Evolutionary conservation across 1,284 basidiomycete species (phyloP), one percentile per base, ranked within the genome.

Genomic region (Malassezia cuniculi): DNA sequence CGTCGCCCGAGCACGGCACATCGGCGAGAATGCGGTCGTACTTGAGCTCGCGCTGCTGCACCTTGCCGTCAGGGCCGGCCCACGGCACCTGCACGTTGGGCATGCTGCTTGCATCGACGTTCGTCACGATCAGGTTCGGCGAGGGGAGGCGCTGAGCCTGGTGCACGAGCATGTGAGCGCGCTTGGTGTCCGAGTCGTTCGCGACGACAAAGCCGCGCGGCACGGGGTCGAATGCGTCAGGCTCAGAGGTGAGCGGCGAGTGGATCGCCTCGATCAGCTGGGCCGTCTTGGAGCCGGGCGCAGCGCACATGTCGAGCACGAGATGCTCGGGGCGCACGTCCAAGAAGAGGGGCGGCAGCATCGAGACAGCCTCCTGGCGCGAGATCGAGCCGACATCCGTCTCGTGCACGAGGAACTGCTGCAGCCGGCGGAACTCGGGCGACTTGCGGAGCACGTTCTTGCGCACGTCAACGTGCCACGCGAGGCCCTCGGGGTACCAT

Each of bases 341-440:
- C 34, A 99, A 76, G 56, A 97, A 80, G 2, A 99, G 75, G 1
- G 93, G 90, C 4, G 93, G 93, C 16, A 99, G 74, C 93, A 97
- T 99, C 60, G 86, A 93, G 37, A 99, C 93, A 16, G 86, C 89
- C 70, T 99, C 93, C 70, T 95, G 89, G 16, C 93, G 75, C 8
- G 86, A 93, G 41, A 97, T 76, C 60, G 95, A 95, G 36, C 93
- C 90, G 20, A 90, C 85, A 71, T 95, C 90, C 1, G 93, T 95
- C 72, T 99, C 93, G 58, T 86, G 89, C 0, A 99, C 93, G 15
- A 99, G 73, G 71, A 95, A 95, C 3, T 82, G 80, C 66, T 97
- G 93, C 60, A 99, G 95, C 57, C 79, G 81, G 66, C 87, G 87
- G 73, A 94, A 94, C 60, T 89, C 84, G n/a, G 81, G 79, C 8